Evolutionary conservation across 1,284 basidiomycete species (phyloP).

Genomic region (Trichosporon sp.): DNA sequence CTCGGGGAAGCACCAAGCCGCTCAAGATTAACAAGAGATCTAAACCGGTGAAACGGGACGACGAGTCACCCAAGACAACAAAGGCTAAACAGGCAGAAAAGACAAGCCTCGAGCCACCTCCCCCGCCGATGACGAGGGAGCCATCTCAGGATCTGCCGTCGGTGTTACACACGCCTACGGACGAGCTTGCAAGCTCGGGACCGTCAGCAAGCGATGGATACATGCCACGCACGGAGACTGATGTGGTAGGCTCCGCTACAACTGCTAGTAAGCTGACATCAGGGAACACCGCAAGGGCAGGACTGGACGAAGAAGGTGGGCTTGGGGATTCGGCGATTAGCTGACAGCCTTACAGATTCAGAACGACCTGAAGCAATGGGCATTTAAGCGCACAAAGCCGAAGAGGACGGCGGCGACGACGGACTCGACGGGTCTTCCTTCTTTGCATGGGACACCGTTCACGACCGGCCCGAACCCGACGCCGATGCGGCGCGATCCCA

Average conservation of each 20-base stretch:
- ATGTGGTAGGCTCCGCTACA: neutral
- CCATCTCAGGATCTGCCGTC: neutral
- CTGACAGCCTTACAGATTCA: neutral
- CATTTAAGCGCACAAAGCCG: neutral
- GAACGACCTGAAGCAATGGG: neutral
- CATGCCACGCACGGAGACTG: neutral
- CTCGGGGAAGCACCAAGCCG: conserved; percentile 3
- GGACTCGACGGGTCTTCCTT: neutral
- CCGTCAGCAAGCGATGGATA: neutral
- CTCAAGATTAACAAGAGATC: conserved; percentile 18
- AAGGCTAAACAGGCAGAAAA: neutral
- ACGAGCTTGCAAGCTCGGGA: neutral
- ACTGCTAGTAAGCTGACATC: neutral
- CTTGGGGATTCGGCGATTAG: neutral
- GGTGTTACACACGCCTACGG: neutral
- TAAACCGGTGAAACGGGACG: neutral
- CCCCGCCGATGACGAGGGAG: neutral
- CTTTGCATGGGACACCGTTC: neutral
- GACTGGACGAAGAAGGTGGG: neutral
- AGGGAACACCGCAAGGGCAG: neutral
- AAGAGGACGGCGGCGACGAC: neutral
- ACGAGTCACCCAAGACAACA: neutral
- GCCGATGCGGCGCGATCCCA: neutral
- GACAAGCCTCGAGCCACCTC: neutral
- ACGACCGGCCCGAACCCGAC: neutral